Base-by-base conservation (phyloP, 805 yeast species). In the Wickerhamiella sorbophila region DNA sequence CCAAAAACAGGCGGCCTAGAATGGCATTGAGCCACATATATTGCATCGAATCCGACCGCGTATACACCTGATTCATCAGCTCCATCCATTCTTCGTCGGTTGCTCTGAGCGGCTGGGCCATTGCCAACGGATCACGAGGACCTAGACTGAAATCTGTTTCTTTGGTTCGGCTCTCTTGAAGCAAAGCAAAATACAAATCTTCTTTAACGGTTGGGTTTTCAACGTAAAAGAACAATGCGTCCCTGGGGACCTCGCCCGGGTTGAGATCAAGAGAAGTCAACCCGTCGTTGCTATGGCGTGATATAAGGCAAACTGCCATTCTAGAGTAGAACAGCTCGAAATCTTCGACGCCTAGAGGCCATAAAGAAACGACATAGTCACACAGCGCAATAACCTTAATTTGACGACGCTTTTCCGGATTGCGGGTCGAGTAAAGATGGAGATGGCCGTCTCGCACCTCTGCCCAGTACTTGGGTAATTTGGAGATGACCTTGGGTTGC, bases 1-100 rank as follows among this genome's bases (percentile, higher is more conserved):
- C 72, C 32, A 91, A 62, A 53, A 87, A 91, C 10, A 88, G 49
- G 44, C 98, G 67, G 0, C 97, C 97, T 12, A 82, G 50, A 2
- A 87, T 47, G 0, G 95, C 95, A 60, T 91, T 91, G 18, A 91
- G 59, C 98, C 97, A 91, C 53, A 82, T 76, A 0, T 93, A 76
- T 18, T 83, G 79, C 22, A 80, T 60, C 53, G 85, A 91, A 1
- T 84, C 85, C 51, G 83, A 93, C 0, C 87, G 74, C 1, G 94
- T 77, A 55, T 87, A 81, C 32, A 87, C 60, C 1, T 79, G 72
- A 49, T 80, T 86, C 41, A 85, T 81, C 47, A 91, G 63, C 38
- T 72, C 73, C 41, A 84, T 69, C 68, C 81, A 74, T 53, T 85
- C 83, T 2, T 69, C 64, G 0, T 93, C 82, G 31, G 70, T 70